Base-by-base conservation (phyloP, 2,329 filamentous ascomycete species). In the Pezicula neosporulosa region DNA sequence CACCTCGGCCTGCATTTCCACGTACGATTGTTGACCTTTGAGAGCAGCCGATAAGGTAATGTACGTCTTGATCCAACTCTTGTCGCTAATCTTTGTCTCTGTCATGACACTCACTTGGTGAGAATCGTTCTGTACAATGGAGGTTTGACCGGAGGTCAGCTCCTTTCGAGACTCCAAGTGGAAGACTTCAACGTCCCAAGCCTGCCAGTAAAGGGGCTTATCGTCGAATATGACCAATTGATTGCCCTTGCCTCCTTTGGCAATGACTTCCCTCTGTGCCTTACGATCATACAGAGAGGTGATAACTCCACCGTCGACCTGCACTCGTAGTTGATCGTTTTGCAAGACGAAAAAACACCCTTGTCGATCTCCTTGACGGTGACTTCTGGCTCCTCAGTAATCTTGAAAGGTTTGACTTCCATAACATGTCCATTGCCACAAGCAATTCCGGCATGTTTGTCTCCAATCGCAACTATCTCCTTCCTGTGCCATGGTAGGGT, bases 141-240 rank as follows among this genome's bases (percentile, higher is more conserved):
- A 78, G 12, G 89, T 90, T 59, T 83, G 77, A 56, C 81, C 79
- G 16, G 85, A 81, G 6, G 79, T 66, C 13, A 99, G 77, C 66
- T 93, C 88, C 66, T 88, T 82, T 51, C 91, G 85, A 2, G 91
- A 94, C 50, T 95, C 85, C 24, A 97, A 81, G 63, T 99, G 94
- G 73, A 87, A 99, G 27, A 97, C 92, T 70, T 99, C 94, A 6
- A 97, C 93, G 68, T 99, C 93, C 92, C 93, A 96, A 3, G 91
- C 92, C 71, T 97, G 90, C 92, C 91, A 97, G 74, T 95, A 96
- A 21, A 97, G 80, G 19, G 92, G 92, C 72, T 97, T 97, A 72
- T 99, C 94, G 65, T 99, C 94, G 63, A 95, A 97, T 21, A 97
- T 84, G 57, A 97, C 92, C 47, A 94, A 83, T 66, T 97, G 91